Percentiles rank a stretch among this genome's conserved stretches.
Evolutionary conservation across 176 grass and related monocot genomes (phyloP).

Genomic region (Metroxylon sagu): DNA sequence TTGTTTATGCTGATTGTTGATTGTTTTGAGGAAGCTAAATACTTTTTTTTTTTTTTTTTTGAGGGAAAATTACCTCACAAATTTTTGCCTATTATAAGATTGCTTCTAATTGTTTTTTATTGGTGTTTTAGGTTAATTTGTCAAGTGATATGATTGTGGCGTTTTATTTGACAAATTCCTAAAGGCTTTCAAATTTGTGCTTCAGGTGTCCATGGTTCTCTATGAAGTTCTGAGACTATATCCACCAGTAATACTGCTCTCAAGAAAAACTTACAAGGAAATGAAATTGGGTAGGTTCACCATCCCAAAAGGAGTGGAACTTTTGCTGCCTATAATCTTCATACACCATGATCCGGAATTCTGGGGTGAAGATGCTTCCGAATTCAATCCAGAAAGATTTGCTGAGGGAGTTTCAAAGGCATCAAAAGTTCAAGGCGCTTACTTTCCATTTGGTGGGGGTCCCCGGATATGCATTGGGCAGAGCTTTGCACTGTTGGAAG

Average conservation of each 20-base stretch:
- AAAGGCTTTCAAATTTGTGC: too few relatives aligned
- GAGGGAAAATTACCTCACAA: too few relatives aligned
- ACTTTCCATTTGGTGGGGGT: slow-evolving; percentile 1
- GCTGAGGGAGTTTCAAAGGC: not conserved
- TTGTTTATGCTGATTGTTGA: too few relatives aligned
- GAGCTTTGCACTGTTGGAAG: slow-evolving; percentile 5
- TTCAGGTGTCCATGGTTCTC: slow-evolving; percentile 4
- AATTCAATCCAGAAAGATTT: slow-evolving; percentile 10
- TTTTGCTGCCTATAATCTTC: not conserved
- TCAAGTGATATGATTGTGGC: too few relatives aligned
- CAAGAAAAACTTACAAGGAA: not conserved
- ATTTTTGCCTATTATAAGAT: too few relatives aligned
- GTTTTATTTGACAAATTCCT: too few relatives aligned
- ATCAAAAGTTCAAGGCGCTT: not conserved
- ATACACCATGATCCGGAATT: slow-evolving; percentile 7
- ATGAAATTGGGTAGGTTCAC: not conserved
- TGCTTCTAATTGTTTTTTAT: too few relatives aligned
- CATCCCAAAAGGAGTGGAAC: not conserved
- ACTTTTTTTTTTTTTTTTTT: too few relatives aligned
- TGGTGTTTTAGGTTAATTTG: too few relatives aligned
- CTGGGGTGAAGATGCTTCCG: slow-evolving; percentile 2
- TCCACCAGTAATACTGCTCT: not conserved
- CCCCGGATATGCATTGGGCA: slow-evolving; percentile 4
- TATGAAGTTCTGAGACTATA: slow-evolving; percentile 12
- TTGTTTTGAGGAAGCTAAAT: too few relatives aligned